Conservation (phyloP, 208 protist species). For the Acanthamoeba lenticulata region DNA sequence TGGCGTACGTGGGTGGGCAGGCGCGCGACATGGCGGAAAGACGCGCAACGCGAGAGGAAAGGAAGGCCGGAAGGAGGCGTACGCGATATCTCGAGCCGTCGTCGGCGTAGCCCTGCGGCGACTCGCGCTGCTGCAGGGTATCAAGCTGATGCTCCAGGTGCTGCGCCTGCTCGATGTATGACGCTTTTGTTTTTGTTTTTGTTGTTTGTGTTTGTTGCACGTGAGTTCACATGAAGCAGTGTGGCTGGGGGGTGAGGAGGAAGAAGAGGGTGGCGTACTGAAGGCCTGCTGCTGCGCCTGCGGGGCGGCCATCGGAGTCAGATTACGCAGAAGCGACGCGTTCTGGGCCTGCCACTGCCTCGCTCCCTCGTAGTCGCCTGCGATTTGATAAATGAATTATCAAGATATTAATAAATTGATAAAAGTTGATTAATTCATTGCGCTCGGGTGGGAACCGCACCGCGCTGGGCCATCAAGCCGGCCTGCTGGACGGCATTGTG, state of each 20-base stretch:
- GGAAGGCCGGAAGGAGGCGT: background rate
- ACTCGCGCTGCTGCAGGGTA: background rate
- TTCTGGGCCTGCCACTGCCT: background rate
- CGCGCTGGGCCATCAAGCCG: constrained; percentile 15
- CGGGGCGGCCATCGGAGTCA: background rate
- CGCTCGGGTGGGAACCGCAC: background rate
- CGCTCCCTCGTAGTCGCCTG: constrained; percentile 10
- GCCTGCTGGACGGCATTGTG: constrained; percentile 64
- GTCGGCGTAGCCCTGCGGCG: constrained; percentile 1
- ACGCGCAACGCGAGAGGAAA: background rate
- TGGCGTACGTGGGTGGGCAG: background rate
- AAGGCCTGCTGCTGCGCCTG: background rate
- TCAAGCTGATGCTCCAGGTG: background rate
- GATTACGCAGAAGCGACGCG: background rate
- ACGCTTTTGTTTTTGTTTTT: background rate
- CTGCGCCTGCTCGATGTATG: background rate
- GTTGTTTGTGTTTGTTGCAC: background rate
- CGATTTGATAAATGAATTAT: background rate
- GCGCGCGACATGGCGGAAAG: background rate
- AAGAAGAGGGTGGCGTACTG: background rate
- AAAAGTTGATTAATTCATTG: too few relatives aligned
- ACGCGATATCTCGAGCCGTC: background rate
- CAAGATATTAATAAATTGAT: background rate
- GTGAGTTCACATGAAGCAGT: background rate
- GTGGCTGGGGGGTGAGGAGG: background rate